Evolutionary conservation across 2,329 filamentous ascomycete genomes (phyloP).

Genomic region (Stemphylium vesicarium): DNA sequence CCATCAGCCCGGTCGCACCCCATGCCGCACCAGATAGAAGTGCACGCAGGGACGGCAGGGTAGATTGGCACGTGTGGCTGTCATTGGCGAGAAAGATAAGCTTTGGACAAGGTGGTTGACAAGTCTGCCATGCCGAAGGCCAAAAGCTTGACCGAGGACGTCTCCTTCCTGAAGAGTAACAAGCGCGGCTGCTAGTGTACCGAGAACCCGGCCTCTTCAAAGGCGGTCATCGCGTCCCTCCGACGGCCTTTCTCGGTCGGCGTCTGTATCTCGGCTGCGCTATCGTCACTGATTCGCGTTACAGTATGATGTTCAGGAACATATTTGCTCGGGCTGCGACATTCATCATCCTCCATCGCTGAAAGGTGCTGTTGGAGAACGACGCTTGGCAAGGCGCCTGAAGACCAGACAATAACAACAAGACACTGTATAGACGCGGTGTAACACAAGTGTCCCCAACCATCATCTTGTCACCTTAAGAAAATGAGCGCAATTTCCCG

Average conservation of each 20-base stretch:
- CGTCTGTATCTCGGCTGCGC: neutral
- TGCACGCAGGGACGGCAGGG: neutral
- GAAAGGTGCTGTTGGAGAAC: too few relatives aligned
- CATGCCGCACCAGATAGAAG: neutral
- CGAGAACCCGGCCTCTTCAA: constrained; percentile 3
- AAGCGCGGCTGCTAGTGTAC: constrained; percentile 23
- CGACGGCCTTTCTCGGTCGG: neutral
- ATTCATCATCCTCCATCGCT: too few relatives aligned
- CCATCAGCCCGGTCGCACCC: neutral
- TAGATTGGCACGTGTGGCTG: constrained; percentile 20
- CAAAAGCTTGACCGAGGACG: constrained; percentile 24
- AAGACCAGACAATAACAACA: too few relatives aligned
- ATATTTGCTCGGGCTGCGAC: too few relatives aligned
- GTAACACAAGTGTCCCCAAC: too few relatives aligned
- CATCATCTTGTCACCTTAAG: too few relatives aligned
- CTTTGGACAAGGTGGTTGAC: constrained; percentile 23
- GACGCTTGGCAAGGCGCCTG: too few relatives aligned
- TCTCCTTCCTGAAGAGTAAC: constrained; percentile 28
- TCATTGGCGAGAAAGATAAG: constrained; percentile 28
- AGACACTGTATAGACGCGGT: too few relatives aligned
- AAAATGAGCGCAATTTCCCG: too few relatives aligned
- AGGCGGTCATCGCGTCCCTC: constrained; percentile 14
- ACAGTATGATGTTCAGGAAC: too few relatives aligned
- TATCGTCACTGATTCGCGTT: neutral
- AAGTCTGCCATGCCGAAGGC: constrained; percentile 8